Conservation (phyloP, 148 eudicot species). For the Rhododendron henanense region DNA sequence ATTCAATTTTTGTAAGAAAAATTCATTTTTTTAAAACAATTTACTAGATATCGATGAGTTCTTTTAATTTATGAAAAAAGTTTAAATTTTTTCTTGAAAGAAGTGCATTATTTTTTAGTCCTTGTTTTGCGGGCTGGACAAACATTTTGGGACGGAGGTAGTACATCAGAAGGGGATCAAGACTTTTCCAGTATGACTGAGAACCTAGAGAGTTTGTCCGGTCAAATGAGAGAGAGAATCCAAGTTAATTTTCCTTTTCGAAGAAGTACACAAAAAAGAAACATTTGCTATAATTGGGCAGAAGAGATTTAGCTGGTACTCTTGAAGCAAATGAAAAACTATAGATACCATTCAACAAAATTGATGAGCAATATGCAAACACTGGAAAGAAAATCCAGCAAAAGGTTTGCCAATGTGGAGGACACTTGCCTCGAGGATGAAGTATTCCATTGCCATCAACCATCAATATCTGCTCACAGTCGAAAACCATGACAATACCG, state of each 20-base stretch:
- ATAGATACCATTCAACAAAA: neutral
- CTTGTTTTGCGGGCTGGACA: no score
- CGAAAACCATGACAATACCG: neutral
- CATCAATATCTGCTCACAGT: constrained; percentile 64
- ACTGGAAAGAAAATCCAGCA: constrained; percentile 5
- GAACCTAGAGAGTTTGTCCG: neutral
- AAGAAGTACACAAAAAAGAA: neutral
- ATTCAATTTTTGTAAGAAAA: no score
- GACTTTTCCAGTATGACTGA: neutral
- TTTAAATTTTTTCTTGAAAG: no score
- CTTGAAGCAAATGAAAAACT: neutral
- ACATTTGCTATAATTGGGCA: neutral
- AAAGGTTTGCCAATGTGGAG: neutral
- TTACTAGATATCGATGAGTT: no score
- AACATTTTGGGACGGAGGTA: no score
- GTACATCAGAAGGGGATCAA: neutral
- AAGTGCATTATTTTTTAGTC: no score
- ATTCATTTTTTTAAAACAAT: no score
- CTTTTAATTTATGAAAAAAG: no score
- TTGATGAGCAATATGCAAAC: neutral
- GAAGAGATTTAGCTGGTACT: neutral
- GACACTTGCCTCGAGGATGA: constrained; percentile 87
- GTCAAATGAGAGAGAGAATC: neutral
- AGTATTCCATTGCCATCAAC: constrained; percentile 97
- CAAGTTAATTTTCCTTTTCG: neutral